A percentile compares a stretch with the other conserved stretches of the same genome.
phyloP scores from a whole-genome alignment of 257 asterid species.

The Penstemon davidsonii region DNA sequence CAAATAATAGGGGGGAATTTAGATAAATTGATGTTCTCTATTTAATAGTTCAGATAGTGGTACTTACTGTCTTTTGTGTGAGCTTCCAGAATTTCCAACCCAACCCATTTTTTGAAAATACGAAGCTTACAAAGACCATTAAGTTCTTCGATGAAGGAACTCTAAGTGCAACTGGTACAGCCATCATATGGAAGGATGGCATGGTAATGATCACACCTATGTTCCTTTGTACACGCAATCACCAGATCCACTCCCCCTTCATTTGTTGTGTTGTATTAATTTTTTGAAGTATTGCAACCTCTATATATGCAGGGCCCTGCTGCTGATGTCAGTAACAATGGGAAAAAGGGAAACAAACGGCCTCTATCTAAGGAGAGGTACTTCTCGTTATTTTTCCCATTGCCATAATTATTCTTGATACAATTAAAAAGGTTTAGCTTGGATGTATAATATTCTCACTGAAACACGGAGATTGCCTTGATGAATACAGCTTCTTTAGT shows the following conservation, averaged over 20 bases:
- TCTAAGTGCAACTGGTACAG: constrained; percentile 40
- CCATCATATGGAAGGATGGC: constrained; percentile 55
- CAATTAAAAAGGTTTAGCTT: background rate
- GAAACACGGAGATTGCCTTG: constrained; percentile 6
- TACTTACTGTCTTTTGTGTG: constrained; percentile 6
- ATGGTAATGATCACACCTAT: constrained; percentile 35
- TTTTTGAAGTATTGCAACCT: background rate
- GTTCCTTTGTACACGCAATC: constrained; percentile 8
- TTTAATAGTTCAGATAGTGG: background rate
- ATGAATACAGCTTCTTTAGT: constrained; percentile 54
- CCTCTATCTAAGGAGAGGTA: constrained; percentile 46
- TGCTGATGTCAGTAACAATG: constrained; percentile 33
- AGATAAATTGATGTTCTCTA: background rate
- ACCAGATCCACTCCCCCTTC: background rate
- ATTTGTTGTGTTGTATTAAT: background rate
- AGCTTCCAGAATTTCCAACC: constrained; percentile 46
- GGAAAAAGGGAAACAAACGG: constrained; percentile 50
- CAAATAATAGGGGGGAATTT: background rate
- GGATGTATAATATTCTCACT: constrained; percentile 22
- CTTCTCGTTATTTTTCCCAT: background rate
- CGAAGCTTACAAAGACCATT: constrained; percentile 43
- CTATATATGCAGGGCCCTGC: constrained; percentile 36
- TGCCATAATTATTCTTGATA: background rate
- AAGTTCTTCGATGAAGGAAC: constrained; percentile 46
- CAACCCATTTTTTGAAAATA: constrained; percentile 49